Percentiles rank a stretch among this genome's conserved stretches.
These are phyloP conservation scores for Ganoderma boninense DNA, from an alignment of 1,284 basidiomycete genomes.

Conservation along the genomic window DNA sequence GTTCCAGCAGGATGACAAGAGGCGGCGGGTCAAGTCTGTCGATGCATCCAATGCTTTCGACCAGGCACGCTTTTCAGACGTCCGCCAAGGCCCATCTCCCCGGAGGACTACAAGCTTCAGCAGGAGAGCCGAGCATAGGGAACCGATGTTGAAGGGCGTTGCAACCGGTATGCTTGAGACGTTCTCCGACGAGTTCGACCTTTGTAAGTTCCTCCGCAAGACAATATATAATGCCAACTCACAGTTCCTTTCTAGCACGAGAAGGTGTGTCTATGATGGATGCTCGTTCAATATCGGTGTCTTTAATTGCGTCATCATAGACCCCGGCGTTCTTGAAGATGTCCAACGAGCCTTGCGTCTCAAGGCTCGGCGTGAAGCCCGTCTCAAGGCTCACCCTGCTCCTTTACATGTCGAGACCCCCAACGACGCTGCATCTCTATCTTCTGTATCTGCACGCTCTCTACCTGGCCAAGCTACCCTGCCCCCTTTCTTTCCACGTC, in stretches of 20 bases:
- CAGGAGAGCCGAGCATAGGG: constrained; percentile 28
- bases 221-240: constrained; percentile 1
- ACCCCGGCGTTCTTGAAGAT: constrained; percentile 77
- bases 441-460: constrained; percentile 41
- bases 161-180: constrained; percentile 37
- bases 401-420: constrained; percentile 36
- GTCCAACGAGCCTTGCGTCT: constrained; percentile 75
- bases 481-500: constrained; percentile 27
- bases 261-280: constrained; percentile 58
- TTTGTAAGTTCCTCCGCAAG: constrained; percentile 55
- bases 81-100: constrained; percentile 19
- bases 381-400: constrained; percentile 52
- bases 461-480: constrained; percentile 36
- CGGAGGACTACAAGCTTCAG: constrained; percentile 31
- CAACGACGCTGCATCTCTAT: constrained; percentile 38
- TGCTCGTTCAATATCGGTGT: constrained; percentile 10
- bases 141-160: constrained; percentile 24
- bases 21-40: constrained; percentile 43
- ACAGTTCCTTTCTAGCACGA: constrained; percentile 54
- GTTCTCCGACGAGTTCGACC: constrained; percentile 77
- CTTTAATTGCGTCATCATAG: constrained; percentile 45
- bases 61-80: constrained; percentile 26
- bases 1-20: constrained; percentile 33
- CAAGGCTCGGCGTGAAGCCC: constrained; percentile 75
- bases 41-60: constrained; percentile 30